Base-by-base conservation (phyloP, 1,284 basidiomycete species). In the Ustilago trichophora region DNA sequence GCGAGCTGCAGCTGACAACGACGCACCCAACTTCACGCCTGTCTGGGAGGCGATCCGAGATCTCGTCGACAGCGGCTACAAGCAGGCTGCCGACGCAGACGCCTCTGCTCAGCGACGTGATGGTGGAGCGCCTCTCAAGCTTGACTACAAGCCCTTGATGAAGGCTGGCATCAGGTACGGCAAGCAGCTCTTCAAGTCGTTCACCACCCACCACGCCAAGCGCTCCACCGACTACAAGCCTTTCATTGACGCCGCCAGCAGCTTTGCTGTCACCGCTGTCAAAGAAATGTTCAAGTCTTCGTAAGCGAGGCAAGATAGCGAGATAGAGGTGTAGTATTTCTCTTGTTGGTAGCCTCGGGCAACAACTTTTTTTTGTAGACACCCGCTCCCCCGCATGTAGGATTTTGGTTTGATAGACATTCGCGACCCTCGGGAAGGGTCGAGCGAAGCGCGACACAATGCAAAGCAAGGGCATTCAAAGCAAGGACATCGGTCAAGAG, bases 161-260 rank as follows among this genome's bases (percentile, higher is more conserved):
- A 55, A 69, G 51, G 70, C 70, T 3, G 53, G 56, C 18, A 47
- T 49, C 49, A 37, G 51, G 22, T 72, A 42, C 26, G 65, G 52
- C 33, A 50, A 53, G 47, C 65, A 68, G 54, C 41, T 68, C 32
- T 68, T 62, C 54, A 49, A 57, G 42, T 57, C 65, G 22, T 62
- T 72, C 49, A 60, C 63, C 40, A 49, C 49, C 24, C 27, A 37
- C 26, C 66, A 72, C 40, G 38, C 41, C 31, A 68, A 68, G 65
- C 58, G 65, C 15, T 57, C 65, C 83, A 40, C 51, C 19, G 73
- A 75, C 31, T 59, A 59, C 41, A 92, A 93, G 53, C 92, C 92
- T 6, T 84, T 93, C 15, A 92, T 92, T 73, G 91, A 93, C 80
- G 88, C 91, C 1, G 65, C 65, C 19, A 53, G 50, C 50, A 57